Evolutionary conservation across 1,284 basidiomycete genomes (phyloP).

Genomic region (Caloboletus firmus): DNA sequence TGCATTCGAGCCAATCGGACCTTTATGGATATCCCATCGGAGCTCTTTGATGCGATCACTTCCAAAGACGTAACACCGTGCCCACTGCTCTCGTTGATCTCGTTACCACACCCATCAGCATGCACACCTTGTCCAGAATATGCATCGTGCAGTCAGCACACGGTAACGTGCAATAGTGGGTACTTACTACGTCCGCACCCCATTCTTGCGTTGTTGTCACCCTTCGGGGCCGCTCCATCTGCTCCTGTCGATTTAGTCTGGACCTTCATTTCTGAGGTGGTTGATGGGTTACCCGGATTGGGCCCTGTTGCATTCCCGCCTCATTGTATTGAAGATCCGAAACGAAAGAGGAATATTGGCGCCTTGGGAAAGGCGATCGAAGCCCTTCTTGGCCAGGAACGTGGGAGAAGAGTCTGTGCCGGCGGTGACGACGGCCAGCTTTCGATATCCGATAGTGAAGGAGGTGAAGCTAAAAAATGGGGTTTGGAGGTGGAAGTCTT

Average conservation of each 20-base stretch:
- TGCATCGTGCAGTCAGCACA: slow-evolving; percentile 68
- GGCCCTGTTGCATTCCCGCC: slow-evolving; percentile 81
- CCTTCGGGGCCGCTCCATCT: slow-evolving; percentile 41
- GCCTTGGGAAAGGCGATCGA: slow-evolving; percentile 76
- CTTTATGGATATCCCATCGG: slow-evolving; percentile 35
- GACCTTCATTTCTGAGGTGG: slow-evolving; percentile 43
- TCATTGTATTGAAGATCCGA: slow-evolving; percentile 80
- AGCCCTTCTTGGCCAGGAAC: slow-evolving; percentile 61
- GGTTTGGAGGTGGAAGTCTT: slow-evolving; percentile 63
- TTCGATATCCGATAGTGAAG: slow-evolving; percentile 45
- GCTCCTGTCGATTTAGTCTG: slow-evolving; percentile 45
- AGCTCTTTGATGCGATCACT: slow-evolving; percentile 30
- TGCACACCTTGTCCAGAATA: slow-evolving; percentile 87
- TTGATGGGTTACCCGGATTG: slow-evolving; percentile 77
- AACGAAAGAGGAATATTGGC: slow-evolving; percentile 76
- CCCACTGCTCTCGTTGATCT: slow-evolving; percentile 53
- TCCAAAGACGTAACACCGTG: slow-evolving; percentile 45
- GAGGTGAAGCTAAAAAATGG: slow-evolving; percentile 73
- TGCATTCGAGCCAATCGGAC: slow-evolving; percentile 63
- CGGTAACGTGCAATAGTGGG: slow-evolving; percentile 71
- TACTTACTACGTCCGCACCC: slow-evolving; percentile 71
- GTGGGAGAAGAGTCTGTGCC: slow-evolving; percentile 71
- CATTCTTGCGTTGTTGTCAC: slow-evolving; percentile 45
- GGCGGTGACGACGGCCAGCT: slow-evolving; percentile 42
- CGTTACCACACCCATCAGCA: slow-evolving; percentile 60